Evolutionary conservation across 2,329 filamentous ascomycete genomes (phyloP), one percentile per base, ranked within the genome.

Genomic region (Tolypocladium capitatum): DNA sequence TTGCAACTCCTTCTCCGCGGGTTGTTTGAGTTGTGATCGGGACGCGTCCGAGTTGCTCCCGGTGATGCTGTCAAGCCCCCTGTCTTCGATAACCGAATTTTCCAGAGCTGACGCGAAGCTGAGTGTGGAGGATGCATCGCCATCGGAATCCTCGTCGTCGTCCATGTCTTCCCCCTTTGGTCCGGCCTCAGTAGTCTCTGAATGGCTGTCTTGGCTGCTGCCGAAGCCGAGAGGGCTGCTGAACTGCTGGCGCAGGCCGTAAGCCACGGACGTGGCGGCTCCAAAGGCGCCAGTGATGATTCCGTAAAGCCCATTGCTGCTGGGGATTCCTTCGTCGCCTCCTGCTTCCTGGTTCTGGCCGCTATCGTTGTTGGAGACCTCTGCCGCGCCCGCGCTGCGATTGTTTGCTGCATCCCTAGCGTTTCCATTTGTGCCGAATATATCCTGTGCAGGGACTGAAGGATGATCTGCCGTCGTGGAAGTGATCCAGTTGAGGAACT

Each of bases 401-500:
- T 18, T 30, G 28, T 46, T 32, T 7, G 41, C 38, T 36, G 38
- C 4, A 46, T 34, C 27, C 54, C 49, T 24, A 43, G 18, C 20
- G 43, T 47, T 11, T 44, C 46, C 31, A 34, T 30, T 10, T 35
- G 28, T n/a, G 21, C 34, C 16, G 51, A 45, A 6, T 50, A 45
- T 42, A n/a, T 28, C 38, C 8, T 8, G 38, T 9, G 16, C 24
- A 10, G 38, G 14, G 18, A 4, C 16, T 13, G 24, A 30, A 14
- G 27, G 18, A 5, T 28, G 16, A 2, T 54, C 36, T 13, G 35
- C 49, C 20, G 61, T 60, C 50, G 68, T 70, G 5, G 68, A 60
- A 8, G 68, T 68, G 30, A 77, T 58, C 89, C 89, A 94, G 49
- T 88, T 78, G 14, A 92, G 62, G 55, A 94, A 94, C 63, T 90